Base-by-base conservation (phyloP, 116 monocot genomes). In the Iris pallida region DNA sequence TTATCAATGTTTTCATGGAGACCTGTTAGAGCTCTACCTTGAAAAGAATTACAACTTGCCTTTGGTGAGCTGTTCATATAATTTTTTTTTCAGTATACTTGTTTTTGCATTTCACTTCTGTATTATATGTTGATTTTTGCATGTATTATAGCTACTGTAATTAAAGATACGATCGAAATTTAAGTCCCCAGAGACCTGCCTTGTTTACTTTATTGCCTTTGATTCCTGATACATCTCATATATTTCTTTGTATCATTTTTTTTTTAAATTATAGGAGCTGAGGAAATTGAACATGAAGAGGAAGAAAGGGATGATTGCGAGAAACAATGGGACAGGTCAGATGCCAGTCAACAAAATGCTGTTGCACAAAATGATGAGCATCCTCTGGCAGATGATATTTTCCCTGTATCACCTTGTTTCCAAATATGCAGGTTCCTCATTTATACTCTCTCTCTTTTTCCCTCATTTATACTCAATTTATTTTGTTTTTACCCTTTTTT, bases 371-470 rank as follows among this genome's bases (percentile, higher is more conserved):
- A 59, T 12, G 64, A 71, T 11, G 80, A 76, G 20, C 42, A 57
- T 10, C 70, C 74, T 17, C 67, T 63, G 59, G 45, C 59, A 53
- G 86, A 82, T 43, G 56, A 12, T 47, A 65, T 15, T 62, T 49
- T 81, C 53, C 74, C 81, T 4, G 64, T 76, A 16, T 85, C 87
- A 16, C 89, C 84, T 15, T 76, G 71, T 61, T 73, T 82, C 15
- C 67, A 71, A 20, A 45, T 64, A 60, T 68, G 70, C 80, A 89
- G 96, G 96, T 93, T n/a, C 67, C 52, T 57, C 5, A 16, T 56
- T 20, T 42, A 10, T n/a, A 47, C 8, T 42, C 41, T n/a, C n/a
- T n/a, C n/a, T n/a, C n/a, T n/a, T n/a, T n/a, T n/a, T n/a, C n/a
- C 67, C 52, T 57, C 5, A 16, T 56, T 20, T 42, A 10, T n/a